A percentile compares a stretch with the other conserved stretches of the same genome.
These are phyloP conservation scores for Epichloe sibirici DNA, from an alignment of 2,329 filamentous ascomycete genomes.

Conservation along the genomic window DNA sequence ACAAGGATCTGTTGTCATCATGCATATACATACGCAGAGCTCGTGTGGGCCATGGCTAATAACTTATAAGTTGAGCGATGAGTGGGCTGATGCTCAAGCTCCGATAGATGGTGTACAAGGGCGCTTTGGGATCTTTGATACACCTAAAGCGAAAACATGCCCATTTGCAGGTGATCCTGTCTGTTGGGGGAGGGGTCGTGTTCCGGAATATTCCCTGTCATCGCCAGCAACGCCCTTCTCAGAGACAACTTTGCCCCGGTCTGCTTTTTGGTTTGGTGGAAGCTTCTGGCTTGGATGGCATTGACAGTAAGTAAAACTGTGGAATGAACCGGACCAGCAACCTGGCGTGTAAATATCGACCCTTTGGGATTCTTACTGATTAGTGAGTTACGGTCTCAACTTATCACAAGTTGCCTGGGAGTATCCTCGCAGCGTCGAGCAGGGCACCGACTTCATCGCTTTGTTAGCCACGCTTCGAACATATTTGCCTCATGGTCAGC, in stretches of 20 bases:
- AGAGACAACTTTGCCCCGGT: constrained; percentile 58
- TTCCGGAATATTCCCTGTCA: constrained; percentile 52
- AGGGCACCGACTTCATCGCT: constrained; percentile 59
- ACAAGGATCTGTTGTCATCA: constrained; percentile 1
- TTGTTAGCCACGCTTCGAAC: constrained; percentile 55
- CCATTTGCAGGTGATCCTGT: constrained; percentile 63
- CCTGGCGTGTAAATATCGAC: too few relatives aligned
- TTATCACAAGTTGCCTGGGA: constrained; percentile 67
- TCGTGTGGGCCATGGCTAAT: constrained; percentile 8
- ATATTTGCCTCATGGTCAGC: constrained; percentile 55
- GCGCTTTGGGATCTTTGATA: constrained; percentile 62
- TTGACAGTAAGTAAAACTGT: constrained; percentile 48
- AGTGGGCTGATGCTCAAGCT: constrained; percentile 62
- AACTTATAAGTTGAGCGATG: constrained; percentile 60
- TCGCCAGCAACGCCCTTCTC: constrained; percentile 47
- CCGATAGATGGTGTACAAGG: constrained; percentile 59
- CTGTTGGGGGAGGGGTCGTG: constrained; percentile 59
- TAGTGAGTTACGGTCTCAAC: background rate
- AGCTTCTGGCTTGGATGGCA: constrained; percentile 46
- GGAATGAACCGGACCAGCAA: too few relatives aligned
- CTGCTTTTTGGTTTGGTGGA: constrained; percentile 55
- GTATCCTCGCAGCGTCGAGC: constrained; percentile 52
- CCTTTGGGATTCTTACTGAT: background rate
- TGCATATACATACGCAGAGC: background rate
- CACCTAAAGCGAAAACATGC: constrained; percentile 59